Conservation (phyloP, 1,284 basidiomycete genomes). For the Microstroma glucosiphilum region DNA sequence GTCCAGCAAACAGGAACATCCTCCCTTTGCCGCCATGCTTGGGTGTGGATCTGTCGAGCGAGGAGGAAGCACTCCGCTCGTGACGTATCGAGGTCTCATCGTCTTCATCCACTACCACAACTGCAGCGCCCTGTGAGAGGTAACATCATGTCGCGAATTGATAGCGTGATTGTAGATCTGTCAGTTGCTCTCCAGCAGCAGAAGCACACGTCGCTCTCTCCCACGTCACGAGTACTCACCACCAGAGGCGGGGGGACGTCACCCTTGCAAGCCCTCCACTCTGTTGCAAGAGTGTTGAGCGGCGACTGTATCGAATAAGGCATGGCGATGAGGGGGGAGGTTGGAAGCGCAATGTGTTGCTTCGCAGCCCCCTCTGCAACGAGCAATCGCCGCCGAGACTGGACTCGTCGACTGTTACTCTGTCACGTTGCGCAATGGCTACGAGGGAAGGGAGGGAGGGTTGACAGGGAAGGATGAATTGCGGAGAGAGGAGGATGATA, state of each 20-base stretch:
- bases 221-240: constrained; percentile 13
- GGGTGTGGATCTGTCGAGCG: neutral
- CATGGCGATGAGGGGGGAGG: too few species aligned
- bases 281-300: constrained; percentile 13
- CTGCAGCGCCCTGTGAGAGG: constrained; percentile 29
- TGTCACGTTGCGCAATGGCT: too few species aligned
- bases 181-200: neutral
- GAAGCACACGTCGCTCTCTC: neutral
- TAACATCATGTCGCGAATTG: too few species aligned
- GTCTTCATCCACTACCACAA: constrained; percentile 31
- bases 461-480: too few species aligned
- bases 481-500: too few species aligned
- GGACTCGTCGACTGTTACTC: too few species aligned
- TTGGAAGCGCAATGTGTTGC: too few species aligned
- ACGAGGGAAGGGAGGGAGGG: too few species aligned
- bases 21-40: constrained; percentile 8
- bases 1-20: constrained; percentile 42
- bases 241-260: constrained; percentile 42
- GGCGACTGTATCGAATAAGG: constrained; percentile 7
- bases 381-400: too few species aligned
- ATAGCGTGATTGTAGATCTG: neutral
- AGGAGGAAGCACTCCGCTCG: too few species aligned
- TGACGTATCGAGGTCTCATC: neutral
- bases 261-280: constrained; percentile 23
- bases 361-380: too few species aligned